Base-by-base conservation (phyloP, 2,329 filamentous ascomycete species). In the Dactylellina leptospora region DNA sequence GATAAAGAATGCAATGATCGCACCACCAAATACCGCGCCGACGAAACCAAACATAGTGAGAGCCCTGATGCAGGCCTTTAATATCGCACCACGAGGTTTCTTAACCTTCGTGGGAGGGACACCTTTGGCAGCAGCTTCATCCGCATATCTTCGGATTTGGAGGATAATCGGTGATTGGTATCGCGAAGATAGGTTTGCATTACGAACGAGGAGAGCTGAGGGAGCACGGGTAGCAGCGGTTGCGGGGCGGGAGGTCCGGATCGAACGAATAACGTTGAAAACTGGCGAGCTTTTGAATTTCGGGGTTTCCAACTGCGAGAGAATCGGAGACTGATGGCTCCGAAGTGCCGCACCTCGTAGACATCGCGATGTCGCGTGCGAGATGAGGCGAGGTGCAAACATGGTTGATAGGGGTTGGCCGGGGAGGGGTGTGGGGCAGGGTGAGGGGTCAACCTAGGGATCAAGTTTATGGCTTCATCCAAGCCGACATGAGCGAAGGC, bases 1-100 rank as follows among this genome's bases (percentile, higher is more conserved):
- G 76, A 95, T 76, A 81, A 99, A 99, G 83, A 99, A 97, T 51
- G 84, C 90, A 18, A 92, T 80, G 4, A 97, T 84, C 4, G 90
- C 84, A 2, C 85, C 81, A 30, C 90, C 88, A 60, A 90, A 79
- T 54, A 93, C 84, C 5, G 88, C 83, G 36, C 95, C 84, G 53
- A 93, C 90, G 68, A 90, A 87, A 38, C 95, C 95, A 20, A 91
- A 80, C 76, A 85, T 86, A 1, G 90, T 87, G 30, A 92, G 89
- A 28, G 86, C 83, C 22, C 59, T 44, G 20, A 72, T 54, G 18
- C 56, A 27, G 16, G 68, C 68, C 28, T 28, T 56, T n/a, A 59
- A 16, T 20, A 72, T 54, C 16, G 50, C 33, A 5, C 59, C 53
- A 20, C 68, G 68, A 13, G 59, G 68, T 50, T 72, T 72, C 68